Percentiles rank a stretch among this genome's conserved stretches.
Conservation (phyloP, 768 basidiomycete species). For the Coprinopsis strossmayeri region DNA sequence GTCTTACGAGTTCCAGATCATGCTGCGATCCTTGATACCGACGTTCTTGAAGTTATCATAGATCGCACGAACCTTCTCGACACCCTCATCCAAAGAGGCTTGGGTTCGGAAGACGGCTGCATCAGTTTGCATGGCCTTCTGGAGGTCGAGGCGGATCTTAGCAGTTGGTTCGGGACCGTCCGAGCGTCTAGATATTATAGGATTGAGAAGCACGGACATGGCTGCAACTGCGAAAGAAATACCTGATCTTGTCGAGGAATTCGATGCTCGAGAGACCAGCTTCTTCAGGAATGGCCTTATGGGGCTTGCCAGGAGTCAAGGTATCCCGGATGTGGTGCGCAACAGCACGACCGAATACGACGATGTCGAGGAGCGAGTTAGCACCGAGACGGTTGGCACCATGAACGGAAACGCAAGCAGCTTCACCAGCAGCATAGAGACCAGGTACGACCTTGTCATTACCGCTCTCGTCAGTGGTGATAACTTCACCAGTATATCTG, state of each 20-base stretch:
- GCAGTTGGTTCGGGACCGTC: conserved; percentile 83
- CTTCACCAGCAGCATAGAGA: conserved; percentile 97
- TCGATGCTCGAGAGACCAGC: conserved; percentile 81
- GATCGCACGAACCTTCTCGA: conserved; percentile 76
- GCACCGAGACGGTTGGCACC: conserved; percentile 99
- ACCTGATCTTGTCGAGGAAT: conserved; percentile 84
- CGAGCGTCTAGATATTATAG: conserved; percentile 58
- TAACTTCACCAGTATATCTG: conserved; percentile 93
- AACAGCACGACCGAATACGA: conserved; percentile 99
- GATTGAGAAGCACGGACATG: conserved; percentile 3
- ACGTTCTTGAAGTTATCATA: conserved; percentile 88
- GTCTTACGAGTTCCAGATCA: conserved; percentile 99
- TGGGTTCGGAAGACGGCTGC: conserved; percentile 98
- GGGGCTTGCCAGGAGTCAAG: conserved; percentile 82
- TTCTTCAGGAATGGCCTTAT: conserved; percentile 81
- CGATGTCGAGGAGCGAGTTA: conserved; percentile 97
- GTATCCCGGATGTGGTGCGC: conserved; percentile 96
- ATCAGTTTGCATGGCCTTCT: conserved; percentile 98
- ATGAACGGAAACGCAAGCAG: conserved; percentile 97
- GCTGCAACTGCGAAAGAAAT: background rate
- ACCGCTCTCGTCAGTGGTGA: conserved; percentile 83
- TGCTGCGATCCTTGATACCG: conserved; percentile 94
- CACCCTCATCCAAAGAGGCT: conserved; percentile 85
- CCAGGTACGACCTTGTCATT: conserved; percentile 94
- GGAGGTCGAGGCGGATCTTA: conserved; percentile 90